Conservation (phyloP, 805 yeast genomes). For the Saccharomyces paradoxus region DNA sequence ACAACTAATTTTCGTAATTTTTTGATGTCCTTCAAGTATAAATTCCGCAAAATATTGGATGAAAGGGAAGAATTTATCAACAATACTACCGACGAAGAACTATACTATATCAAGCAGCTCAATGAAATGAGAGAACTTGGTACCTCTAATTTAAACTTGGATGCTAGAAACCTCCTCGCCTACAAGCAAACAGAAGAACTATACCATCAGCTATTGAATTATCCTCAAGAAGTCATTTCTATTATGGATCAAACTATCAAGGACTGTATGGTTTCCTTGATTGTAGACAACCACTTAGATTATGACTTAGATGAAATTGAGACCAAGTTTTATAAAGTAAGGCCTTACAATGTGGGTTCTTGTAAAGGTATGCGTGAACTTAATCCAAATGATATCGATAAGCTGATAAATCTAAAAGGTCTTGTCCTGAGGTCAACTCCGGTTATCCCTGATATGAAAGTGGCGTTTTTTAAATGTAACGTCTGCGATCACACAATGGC, state of each 20-base stretch:
- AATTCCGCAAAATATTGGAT: slow-evolving; percentile 51
- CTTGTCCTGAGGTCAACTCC: slow-evolving; percentile 82
- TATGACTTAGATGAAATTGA: slow-evolving; percentile 58
- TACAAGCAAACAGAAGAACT: slow-evolving; percentile 69
- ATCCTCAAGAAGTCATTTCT: slow-evolving; percentile 95
- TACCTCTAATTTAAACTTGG: slow-evolving; percentile 74
- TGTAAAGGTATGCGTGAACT: slow-evolving; percentile 81
- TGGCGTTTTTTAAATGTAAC: slow-evolving; percentile 89
- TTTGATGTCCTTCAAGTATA: slow-evolving; percentile 72
- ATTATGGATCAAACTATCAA: slow-evolving; percentile 95
- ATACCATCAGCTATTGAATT: slow-evolving; percentile 78
- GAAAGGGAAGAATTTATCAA: slow-evolving; percentile 29
- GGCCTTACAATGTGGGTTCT: slow-evolving; percentile 78
- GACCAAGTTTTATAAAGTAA: slow-evolving; percentile 70
- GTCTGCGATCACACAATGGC: slow-evolving; percentile 90
- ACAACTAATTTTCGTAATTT: slow-evolving; percentile 73
- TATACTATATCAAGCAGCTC: slow-evolving; percentile 66
- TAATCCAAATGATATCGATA: slow-evolving; percentile 91
- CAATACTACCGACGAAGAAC: slow-evolving; percentile 55
- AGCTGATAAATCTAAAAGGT: slow-evolving; percentile 84
- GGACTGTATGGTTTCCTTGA: slow-evolving; percentile 74
- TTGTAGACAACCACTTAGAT: slow-evolving; percentile 49
- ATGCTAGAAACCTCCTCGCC: slow-evolving; percentile 69
- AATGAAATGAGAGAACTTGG: slow-evolving; percentile 72
- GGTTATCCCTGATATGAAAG: slow-evolving; percentile 95